These are phyloP conservation scores for Mycena indigotica DNA, from an alignment of 768 basidiomycete genomes.

Conservation along the genomic window DNA sequence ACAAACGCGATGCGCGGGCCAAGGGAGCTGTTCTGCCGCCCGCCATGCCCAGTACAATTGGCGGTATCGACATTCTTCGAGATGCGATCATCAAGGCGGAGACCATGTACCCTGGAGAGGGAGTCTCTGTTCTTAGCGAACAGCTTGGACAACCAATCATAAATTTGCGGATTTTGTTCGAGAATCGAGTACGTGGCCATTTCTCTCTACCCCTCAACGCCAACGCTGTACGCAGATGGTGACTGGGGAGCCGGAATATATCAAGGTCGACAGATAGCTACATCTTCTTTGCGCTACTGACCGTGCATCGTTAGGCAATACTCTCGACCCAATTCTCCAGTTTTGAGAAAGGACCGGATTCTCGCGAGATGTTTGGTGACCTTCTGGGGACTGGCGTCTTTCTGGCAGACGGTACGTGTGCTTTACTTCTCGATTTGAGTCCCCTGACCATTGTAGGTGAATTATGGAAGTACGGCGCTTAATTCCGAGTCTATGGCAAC, in stretches of 20 bases:
- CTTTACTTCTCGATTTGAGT: too few relatives aligned
- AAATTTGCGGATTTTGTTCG: slow-evolving; percentile 10
- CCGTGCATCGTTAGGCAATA: slow-evolving; percentile 29
- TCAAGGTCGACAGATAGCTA: slow-evolving; percentile 33
- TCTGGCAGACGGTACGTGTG: slow-evolving; percentile 53
- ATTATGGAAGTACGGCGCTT: slow-evolving; percentile 63
- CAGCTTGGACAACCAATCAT: slow-evolving; percentile 4
- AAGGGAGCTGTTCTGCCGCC: slow-evolving; percentile 18
- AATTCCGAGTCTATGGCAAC: neutral
- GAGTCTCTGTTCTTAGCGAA: neutral
- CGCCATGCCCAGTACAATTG: slow-evolving; percentile 2
- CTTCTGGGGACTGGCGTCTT: slow-evolving; percentile 62
- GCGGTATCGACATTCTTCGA: slow-evolving; percentile 10
- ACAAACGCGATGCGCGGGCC: slow-evolving; percentile 2
- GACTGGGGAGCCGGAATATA: slow-evolving; percentile 48
- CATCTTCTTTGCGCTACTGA: neutral
- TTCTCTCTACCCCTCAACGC: neutral
- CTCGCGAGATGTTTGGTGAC: slow-evolving; percentile 21
- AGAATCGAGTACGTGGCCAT: slow-evolving; percentile 7
- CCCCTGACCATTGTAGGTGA: too few relatives aligned
- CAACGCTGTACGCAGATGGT: slow-evolving; percentile 34
- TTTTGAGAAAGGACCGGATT: slow-evolving; percentile 44
- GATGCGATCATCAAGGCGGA: neutral
- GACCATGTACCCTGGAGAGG: slow-evolving; percentile 5
- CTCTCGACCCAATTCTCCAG: slow-evolving; percentile 50